These are phyloP conservation scores for Fonsecaea pugnacius DNA, from an alignment of 2,329 filamentous ascomycete genomes.

Conservation along the genomic window DNA sequence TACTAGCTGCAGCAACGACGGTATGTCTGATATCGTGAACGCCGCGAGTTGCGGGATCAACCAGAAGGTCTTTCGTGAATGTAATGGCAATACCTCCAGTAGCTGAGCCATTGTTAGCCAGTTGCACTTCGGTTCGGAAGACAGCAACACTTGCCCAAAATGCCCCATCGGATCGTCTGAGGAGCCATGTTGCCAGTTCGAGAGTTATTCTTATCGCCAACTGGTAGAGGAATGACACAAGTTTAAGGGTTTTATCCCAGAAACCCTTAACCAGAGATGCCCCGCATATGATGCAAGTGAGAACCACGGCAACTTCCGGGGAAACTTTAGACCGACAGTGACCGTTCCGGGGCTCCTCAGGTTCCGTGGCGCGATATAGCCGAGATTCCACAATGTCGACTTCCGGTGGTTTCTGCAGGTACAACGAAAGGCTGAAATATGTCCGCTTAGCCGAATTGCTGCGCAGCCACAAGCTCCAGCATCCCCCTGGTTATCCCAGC, in stretches of 20 bases:
- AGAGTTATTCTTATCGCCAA: background rate
- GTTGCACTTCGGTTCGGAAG: background rate
- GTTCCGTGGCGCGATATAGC: background rate
- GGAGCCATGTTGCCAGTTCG: background rate
- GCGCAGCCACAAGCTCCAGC: slow-evolving; percentile 67
- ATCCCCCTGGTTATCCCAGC: slow-evolving; percentile 84
- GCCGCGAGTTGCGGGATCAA: slow-evolving; percentile 71
- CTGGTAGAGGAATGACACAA: background rate
- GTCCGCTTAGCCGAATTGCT: slow-evolving; percentile 14
- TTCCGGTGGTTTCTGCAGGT: background rate
- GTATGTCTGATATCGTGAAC: slow-evolving; percentile 75
- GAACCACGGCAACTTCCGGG: background rate
- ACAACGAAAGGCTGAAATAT: background rate
- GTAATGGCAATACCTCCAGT: slow-evolving; percentile 54
- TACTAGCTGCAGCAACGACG: slow-evolving; percentile 81
- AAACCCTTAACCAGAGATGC: background rate
- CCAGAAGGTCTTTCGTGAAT: slow-evolving; percentile 78
- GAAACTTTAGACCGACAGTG: background rate
- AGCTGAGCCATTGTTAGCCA: slow-evolving; percentile 34
- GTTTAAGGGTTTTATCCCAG: background rate
- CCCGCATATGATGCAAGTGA: slow-evolving; percentile 5
- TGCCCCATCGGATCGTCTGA: background rate
- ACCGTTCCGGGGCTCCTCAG: background rate
- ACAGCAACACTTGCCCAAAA: background rate
- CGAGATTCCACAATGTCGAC: background rate